Conservation (phyloP, 164 flowering plant genomes). For the Piper betle region DNA sequence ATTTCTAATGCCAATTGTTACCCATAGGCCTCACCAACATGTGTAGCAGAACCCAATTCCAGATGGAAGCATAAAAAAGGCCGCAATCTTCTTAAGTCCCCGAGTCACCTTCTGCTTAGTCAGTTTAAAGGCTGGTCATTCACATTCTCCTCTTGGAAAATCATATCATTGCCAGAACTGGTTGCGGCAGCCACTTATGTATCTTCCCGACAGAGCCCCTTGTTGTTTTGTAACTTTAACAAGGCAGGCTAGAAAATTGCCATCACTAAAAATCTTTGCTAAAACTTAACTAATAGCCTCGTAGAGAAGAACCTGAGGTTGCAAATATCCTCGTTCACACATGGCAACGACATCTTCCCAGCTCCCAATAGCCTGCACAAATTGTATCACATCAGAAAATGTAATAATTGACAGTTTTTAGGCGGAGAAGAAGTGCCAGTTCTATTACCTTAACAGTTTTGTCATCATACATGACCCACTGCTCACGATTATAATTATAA, state of each 20-base stretch:
- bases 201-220: background rate
- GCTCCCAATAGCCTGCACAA: slow-evolving; percentile 63
- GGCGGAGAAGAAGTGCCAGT: background rate
- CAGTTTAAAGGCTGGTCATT: background rate
- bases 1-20: background rate
- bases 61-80: background rate
- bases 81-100: background rate
- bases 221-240: no score
- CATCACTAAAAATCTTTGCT: background rate
- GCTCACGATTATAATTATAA: slow-evolving; percentile 53
- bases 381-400: slow-evolving; percentile 4
- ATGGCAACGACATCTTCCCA: slow-evolving; percentile 74
- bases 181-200: background rate
- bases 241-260: background rate
- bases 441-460: slow-evolving; percentile 70
- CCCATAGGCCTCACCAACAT: background rate
- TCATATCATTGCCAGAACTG: background rate
- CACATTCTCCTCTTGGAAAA: background rate
- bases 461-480: slow-evolving; percentile 96
- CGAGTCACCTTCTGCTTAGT: background rate
- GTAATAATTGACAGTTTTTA: background rate
- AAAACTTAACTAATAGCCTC: slow-evolving; percentile 63
- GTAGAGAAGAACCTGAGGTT: slow-evolving; percentile 93
- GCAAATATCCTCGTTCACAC: slow-evolving; percentile 89
- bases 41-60: background rate